A percentile compares a stretch with the other conserved stretches of the same genome.
Evolutionary conservation across 164 flowering plant species (phyloP).

Genomic region (Kalanchoe fedtschenkoi): DNA sequence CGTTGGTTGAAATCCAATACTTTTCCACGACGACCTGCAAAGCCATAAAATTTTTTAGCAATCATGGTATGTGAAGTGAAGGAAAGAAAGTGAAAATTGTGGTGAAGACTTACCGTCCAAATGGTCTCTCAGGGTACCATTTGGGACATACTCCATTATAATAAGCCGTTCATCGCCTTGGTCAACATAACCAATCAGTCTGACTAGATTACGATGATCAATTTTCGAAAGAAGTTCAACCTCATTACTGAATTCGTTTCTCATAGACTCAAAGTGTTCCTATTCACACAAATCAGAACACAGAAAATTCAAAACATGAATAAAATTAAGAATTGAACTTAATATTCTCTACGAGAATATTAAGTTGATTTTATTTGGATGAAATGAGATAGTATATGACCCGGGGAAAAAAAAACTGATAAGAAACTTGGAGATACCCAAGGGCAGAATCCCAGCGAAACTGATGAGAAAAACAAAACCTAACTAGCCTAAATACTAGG

Average conservation of each 20-base stretch:
- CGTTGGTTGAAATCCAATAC: constrained; percentile 83
- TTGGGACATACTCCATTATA: constrained; percentile 80
- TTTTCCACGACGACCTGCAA: constrained; percentile 63
- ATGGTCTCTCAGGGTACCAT: constrained; percentile 93
- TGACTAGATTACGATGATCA: constrained; percentile 84
- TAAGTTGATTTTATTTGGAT: too few relatives aligned
- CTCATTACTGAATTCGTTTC: constrained; percentile 79
- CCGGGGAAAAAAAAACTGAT: too few relatives aligned
- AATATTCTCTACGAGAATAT: too few relatives aligned
- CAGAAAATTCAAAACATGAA: constrained; percentile 6
- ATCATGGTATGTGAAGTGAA: not conserved
- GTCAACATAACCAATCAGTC: constrained; percentile 83
- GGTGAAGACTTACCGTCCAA: constrained; percentile 65
- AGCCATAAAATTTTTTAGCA: not conserved
- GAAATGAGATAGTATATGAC: too few relatives aligned
- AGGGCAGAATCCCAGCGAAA: too few relatives aligned
- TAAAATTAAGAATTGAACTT: not conserved
- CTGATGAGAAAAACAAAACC: too few relatives aligned
- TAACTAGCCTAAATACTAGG: too few relatives aligned
- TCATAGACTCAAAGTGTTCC: constrained; percentile 57
- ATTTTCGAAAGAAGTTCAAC: constrained; percentile 82
- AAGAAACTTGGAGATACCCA: too few relatives aligned
- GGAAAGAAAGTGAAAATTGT: not conserved
- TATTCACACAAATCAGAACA: constrained; percentile 14
- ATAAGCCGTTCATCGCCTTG: constrained; percentile 77